Evolutionary conservation across 768 basidiomycete species (phyloP), one percentile per base, ranked within the genome.

Genomic region (Obba rivulosa): DNA sequence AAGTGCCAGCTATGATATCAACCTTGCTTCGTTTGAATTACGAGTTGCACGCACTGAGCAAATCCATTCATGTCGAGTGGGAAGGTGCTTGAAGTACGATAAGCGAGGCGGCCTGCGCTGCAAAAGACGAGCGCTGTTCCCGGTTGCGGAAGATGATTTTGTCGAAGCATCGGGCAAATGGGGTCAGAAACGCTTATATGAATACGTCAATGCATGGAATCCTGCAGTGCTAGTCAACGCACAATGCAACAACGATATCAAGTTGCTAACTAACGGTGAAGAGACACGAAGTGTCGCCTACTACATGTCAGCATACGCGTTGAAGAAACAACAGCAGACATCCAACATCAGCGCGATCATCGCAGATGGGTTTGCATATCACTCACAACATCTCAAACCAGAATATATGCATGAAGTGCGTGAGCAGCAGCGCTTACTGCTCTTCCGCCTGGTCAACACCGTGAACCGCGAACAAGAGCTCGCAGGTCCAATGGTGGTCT

Each of bases 191-290:
- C 40, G 58, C 1, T 1, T 34, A 20, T 59, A 47, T 39, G 52
- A 40, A 1, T 57, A 41, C 31, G 4, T 64, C 11, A 65, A 65
- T 37, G 44, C 2, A 2, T 62, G 53, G 59, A 58, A 58, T 13
- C 69, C 68, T 0, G 45, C 45, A 0, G 52, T 74, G 1, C 23
- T 62, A 0, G 23, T 62, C 3, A 53, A 57, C 23, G 43, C 46
- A 0, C 52, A 60, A 0, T 72, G 67, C 48, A 77, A 78, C 46
- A 66, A 75, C 46, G 70, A 78, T 46, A 39, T 41, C 0, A 76
- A 77, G 42, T 48, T 77, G 0, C 28, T 76, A 0, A 70, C 67
- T 0, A 68, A 68, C 56, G 67, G 64, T 0, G 20, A 20, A 0
- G 68, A 70, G 2, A 72, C 73, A 0, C 60, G 57, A 20, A 56